Evolutionary conservation across 768 basidiomycete genomes (phyloP).

Genomic region (Collybia sp.): DNA sequence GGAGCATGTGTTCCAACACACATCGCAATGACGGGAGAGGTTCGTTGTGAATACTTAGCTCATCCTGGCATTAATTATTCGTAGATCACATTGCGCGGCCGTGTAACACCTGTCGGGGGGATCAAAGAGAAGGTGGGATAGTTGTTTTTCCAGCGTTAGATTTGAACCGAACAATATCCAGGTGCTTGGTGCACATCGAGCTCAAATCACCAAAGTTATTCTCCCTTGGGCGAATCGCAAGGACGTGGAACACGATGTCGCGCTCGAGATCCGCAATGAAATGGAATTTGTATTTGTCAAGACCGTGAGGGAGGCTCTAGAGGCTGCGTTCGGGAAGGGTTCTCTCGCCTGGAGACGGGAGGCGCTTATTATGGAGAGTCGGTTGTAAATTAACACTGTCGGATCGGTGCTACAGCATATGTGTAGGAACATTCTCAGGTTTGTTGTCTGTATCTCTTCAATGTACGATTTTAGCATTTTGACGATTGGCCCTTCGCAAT

Average conservation of each 20-base stretch:
- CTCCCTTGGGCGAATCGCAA: constrained; percentile 82
- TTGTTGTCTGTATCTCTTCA: no score
- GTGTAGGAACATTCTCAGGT: no score
- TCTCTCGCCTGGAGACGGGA: constrained; percentile 61
- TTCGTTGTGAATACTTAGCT: constrained; percentile 15
- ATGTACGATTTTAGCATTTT: no score
- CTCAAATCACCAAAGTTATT: constrained; percentile 78
- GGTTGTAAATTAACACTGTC: constrained; percentile 15
- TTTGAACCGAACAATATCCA: constrained; percentile 11
- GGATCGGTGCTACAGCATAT: no score
- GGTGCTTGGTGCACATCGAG: constrained; percentile 85
- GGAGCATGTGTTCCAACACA: constrained; percentile 68
- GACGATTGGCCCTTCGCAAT: no score
- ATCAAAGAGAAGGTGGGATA: constrained; percentile 73
- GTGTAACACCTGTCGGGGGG: constrained; percentile 81
- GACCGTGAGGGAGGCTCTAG: constrained; percentile 74
- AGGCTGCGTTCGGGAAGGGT: constrained; percentile 77
- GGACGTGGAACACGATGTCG: constrained; percentile 84
- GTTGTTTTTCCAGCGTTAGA: neutral
- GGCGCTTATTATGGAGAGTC: constrained; percentile 28
- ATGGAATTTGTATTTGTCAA: constrained; percentile 83
- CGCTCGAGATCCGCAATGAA: constrained; percentile 62
- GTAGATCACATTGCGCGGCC: constrained; percentile 78
- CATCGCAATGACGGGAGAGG: constrained; percentile 90
- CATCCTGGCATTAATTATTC: neutral